Evolutionary conservation across 2,329 filamentous ascomycete species (phyloP), one percentile per base, ranked within the genome.

Genomic region (Septoria linicola): DNA sequence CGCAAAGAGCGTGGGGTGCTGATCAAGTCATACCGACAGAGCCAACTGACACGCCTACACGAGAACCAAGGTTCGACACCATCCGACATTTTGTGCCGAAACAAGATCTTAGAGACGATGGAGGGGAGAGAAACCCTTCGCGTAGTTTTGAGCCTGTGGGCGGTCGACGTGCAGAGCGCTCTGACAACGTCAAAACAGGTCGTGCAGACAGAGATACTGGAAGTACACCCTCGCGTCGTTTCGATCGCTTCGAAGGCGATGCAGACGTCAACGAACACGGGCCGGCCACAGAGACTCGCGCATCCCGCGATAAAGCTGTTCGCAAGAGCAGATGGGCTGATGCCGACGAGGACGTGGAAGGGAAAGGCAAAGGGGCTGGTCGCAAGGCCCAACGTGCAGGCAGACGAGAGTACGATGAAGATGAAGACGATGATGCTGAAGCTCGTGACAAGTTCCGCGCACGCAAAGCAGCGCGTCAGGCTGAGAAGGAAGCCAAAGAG

Each of bases 351-450:
- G 58, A 57, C 8, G 52, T 57, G 8, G 57, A 54, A n/a, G 52
- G 58, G 17, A 49, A 48, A 4, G 51, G 54, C 4, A 58, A 57
- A 32, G 42, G 20, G 16, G 42, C 36, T 20, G 45, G 54, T 16
- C 46, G 49, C n/a, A 54, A 54, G 48, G 42, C 47, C 14, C 45
- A 47, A 17, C 58, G 62, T 35, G 43, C 48, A 4, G 52, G 53
- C 23, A 51, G 57, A 23, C 44, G 55, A 34, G 55, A 55, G 41
- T 52, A 47, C 19, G 49, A 63, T n/a, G 64, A 66, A 16, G 64
- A 64, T 14, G 60, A 63, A 17, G 63, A 65, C 17, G 63, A 65
- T 4, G 58, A 60, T 8, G 52, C 48, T 13, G 60, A 48, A 14
- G 59, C 60, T 21, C 61, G 65, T 27, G 61, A 65, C 14, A 60